Evolutionary conservation across 305 asterid genomes (phyloP), one percentile per base, ranked within the genome.

Genomic region (Fraxinus sp.): DNA sequence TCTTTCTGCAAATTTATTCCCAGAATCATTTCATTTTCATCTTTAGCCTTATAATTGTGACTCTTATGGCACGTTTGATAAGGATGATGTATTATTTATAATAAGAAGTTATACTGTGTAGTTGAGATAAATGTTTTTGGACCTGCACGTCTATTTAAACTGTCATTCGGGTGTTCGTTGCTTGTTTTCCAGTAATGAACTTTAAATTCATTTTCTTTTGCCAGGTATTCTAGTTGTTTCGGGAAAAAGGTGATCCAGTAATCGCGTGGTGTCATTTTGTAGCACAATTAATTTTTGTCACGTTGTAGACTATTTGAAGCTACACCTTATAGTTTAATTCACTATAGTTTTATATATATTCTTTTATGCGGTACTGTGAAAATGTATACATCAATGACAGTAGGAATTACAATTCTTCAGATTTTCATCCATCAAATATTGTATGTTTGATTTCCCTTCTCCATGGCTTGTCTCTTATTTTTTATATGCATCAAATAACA

Each of bases 271-370:
- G 90, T 84, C 83, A 85, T 87, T 76, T 46, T 83, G 84, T 81
- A 82, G 88, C 78, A 7, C 74, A 32, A 33, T 35, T 74, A 76
- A 57, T 59, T 83, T 52, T 80, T 80, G 85, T 80, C 86, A 77
- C 73, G 74, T 74, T 52, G 74, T 86, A 80, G 84, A 76, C 86
- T 73, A 35, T 71, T 37, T 70, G 24, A 83, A 87, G 83, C 81
- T 87, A 35, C 52, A 22, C 24, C 75, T 83, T 68, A 64, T 80
- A 83, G 89, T 74, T 83, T 88, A 85, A 91, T 79, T 78, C 83
- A 83, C 84, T 81, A 32, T 85, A 82, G 86, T 78, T 86, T 32
- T 24, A 59, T 46, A 59, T 46, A 77, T 76, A 74, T 78, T 89
- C 75, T 82, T 86, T 82, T 74, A 22, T 79, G 37, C 36, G 81